Evolutionary conservation across 345 rosid species (phyloP).

Genomic region (Salix dunnii): DNA sequence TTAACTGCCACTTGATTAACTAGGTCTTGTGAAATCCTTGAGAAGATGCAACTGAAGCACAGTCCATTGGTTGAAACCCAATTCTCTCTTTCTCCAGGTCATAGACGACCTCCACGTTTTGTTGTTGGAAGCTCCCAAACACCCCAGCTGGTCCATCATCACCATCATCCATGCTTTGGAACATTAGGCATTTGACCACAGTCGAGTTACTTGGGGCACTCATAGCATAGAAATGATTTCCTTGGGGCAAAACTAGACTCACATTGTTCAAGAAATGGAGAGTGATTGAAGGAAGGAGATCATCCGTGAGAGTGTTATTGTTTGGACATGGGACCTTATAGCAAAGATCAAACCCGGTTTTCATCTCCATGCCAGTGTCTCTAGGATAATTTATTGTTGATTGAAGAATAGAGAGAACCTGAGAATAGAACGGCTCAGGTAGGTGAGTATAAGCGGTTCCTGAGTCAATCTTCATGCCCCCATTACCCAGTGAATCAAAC

Average conservation of each 20-base stretch:
- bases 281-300: slow-evolving; percentile 53
- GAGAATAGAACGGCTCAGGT: slow-evolving; percentile 62
- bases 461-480: slow-evolving; percentile 79
- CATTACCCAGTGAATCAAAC: slow-evolving; percentile 71
- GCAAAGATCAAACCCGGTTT: slow-evolving; percentile 75
- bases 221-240: slow-evolving; percentile 62
- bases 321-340: slow-evolving; percentile 62
- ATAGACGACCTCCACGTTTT: slow-evolving; percentile 68
- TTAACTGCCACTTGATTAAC: not conserved
- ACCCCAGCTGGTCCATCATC: slow-evolving; percentile 74
- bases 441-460: slow-evolving; percentile 87
- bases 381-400: slow-evolving; percentile 49
- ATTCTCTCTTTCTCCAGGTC: slow-evolving; percentile 73
- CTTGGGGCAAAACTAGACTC: slow-evolving; percentile 58
- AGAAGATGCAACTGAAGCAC: slow-evolving; percentile 53
- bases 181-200: slow-evolving; percentile 66
- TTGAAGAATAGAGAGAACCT: slow-evolving; percentile 49
- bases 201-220: slow-evolving; percentile 60
- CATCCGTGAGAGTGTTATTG: slow-evolving; percentile 24
- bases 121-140: slow-evolving; percentile 86
- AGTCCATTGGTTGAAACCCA: slow-evolving; percentile 75
- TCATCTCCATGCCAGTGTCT: slow-evolving; percentile 48
- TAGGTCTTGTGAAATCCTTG: slow-evolving; percentile 47
- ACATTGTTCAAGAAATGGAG: slow-evolving; percentile 72
- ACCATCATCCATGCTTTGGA: slow-evolving; percentile 66